Evolutionary conservation across 352 stramenopile genomes (phyloP).

Genomic region (Phytophthora macrochlamydospora): DNA sequence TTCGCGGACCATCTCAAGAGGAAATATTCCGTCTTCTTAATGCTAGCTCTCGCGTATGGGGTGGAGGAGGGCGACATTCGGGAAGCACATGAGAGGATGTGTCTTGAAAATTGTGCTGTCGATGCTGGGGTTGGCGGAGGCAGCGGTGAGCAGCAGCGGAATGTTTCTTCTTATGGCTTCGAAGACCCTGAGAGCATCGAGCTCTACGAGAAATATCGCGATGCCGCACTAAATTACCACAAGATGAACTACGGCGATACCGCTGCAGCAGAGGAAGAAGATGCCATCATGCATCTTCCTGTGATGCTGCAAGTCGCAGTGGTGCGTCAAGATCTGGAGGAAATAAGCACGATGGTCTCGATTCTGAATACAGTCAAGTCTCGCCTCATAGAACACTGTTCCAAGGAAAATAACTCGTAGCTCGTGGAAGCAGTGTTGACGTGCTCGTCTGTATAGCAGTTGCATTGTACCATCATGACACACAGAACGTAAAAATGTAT

Average conservation of each 20-base stretch:
- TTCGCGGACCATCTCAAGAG: constrained; percentile 87
- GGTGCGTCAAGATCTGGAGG: constrained; percentile 72
- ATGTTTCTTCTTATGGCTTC: constrained; percentile 69
- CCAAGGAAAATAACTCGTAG: constrained; percentile 55
- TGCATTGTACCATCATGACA: constrained; percentile 10
- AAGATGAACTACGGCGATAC: constrained; percentile 87
- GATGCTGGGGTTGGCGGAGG: constrained; percentile 78
- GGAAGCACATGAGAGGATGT: constrained; percentile 83
- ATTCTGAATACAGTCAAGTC: constrained; percentile 82
- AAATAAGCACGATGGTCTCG: constrained; percentile 70
- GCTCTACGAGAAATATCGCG: constrained; percentile 87
- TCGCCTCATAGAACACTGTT: constrained; percentile 64
- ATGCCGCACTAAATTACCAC: constrained; percentile 81
- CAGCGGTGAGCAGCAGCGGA: constrained; percentile 56
- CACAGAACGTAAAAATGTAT: constrained; percentile 11
- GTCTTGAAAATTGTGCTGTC: constrained; percentile 72
- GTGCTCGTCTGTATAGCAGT: constrained; percentile 17
- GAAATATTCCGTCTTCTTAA: constrained; percentile 89
- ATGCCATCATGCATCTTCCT: constrained; percentile 90
- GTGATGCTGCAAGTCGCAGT: constrained; percentile 87
- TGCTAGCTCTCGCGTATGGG: constrained; percentile 77
- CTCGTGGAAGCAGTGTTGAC: neutral
- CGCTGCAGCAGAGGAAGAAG: constrained; percentile 81
- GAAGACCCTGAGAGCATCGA: constrained; percentile 76
- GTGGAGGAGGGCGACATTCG: constrained; percentile 82